Base-by-base conservation (phyloP, 225 moss, liverwort and hornwort genomes). In the Marchantia paleacea region DNA sequence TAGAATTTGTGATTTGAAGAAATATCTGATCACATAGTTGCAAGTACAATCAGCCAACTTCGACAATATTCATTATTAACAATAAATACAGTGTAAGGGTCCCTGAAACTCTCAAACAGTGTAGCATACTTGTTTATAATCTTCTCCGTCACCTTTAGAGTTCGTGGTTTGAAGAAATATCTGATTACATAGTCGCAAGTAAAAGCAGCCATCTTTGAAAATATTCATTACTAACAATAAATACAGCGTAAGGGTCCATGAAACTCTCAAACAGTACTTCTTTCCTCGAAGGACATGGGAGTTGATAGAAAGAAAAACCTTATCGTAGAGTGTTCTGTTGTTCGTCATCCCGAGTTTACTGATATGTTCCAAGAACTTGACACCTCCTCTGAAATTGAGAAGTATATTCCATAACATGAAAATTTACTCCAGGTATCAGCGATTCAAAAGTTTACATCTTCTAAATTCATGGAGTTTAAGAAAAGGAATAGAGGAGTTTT, bases 131-230 rank as follows among this genome's bases (percentile, higher is more conserved):
- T 57, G 57, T 3, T 3, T 57, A 57, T 39, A 39, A 39, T 87
- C 88, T 47, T 90, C 86, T 64, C 85, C 87, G 76, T 89, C 92
- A 81, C 81, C 50, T 12, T 89, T 88, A 82, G 86, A 89, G 54
- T 76, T 85, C 51, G 92, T 88, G 65, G 91, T 89, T 52, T 90
- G 89, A 55, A 94, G 82, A 80, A 92, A 91, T 49, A 92, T 89
- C 92, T 93, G 89, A 47, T 53, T 29, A 55, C 28, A 26, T 14
- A 50, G 19, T 19, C 15, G 48, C 18, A 72, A 51, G 50, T 0
- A 10, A 52, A 72, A 51, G 15, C 39, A 72, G 22, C 31, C 50
- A 24, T 7, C 16, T 18, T 68, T 68, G 13, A 5, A 68, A 14
- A 68, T 16, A 30, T 30, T 68, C 30, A 39, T 58, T 58, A 13